Base-by-base conservation (phyloP, 2,329 filamentous ascomycete genomes). In the Ophiocordyceps camponoti-rufipedis region DNA sequence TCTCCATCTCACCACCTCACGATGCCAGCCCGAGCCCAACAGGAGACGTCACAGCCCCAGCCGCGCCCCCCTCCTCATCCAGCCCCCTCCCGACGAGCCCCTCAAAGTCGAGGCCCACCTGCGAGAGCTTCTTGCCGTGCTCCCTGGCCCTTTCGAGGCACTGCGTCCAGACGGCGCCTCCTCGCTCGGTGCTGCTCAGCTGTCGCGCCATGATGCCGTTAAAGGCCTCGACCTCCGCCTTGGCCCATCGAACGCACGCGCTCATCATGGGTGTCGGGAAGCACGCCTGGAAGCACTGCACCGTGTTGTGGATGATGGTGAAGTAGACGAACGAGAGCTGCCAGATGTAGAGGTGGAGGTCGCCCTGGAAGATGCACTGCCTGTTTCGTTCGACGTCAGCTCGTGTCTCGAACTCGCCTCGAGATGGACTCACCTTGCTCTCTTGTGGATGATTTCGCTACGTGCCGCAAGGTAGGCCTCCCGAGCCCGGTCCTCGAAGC, bases 211-310 rank as follows among this genome's bases (percentile, higher is more conserved):
- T 69, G 44, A 91, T 78, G 42, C 71, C 72, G 55, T 95, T 96
- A 68, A 96, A 96, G 2, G 79, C 79, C 54, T 95, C 88, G 1
- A 96, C 78, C 58, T 94, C 80, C 54, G 91, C 82, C 62, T 95
- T 96, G n/a, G 87, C 88, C 91, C 91, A 98, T 58, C 89, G 93
- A 55, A 98, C 89, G 54, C 87, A 94, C 0, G 88, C 87, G 55
- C 86, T 94, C 74, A 91, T 93, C 68, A 91, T 85, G 13, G 79
- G 71, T 28, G 85, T 74, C 11, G 87, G 81, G 58, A 96, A 96
- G 59, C 86, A 94, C 45, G 70, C 68, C 57, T 94, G 86, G 62
- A 91, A 95, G 56, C 85, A 88, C 56, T 76, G 75, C 48, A 96
- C 83, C 0, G 91, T 96, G 63, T 96, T 95, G 54, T 85, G 80